Evolutionary conservation across 768 basidiomycete genomes (phyloP).

Genomic region (Termitomyces sp.): DNA sequence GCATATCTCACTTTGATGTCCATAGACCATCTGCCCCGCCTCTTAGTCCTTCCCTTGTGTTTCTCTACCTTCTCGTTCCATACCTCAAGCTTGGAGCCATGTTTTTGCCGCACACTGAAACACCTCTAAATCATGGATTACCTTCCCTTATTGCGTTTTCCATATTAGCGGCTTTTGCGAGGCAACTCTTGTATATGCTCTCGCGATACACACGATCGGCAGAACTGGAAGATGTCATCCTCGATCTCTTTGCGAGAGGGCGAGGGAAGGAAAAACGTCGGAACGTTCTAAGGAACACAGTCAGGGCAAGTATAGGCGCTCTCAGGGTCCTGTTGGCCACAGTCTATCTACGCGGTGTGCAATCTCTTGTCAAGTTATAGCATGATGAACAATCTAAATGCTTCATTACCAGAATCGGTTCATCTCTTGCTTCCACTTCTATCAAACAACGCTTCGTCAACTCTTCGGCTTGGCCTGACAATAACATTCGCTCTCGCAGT

Average conservation of each 20-base stretch:
- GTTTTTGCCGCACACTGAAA: constrained; percentile 42
- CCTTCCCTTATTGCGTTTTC: constrained; percentile 47
- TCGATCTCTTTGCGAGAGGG: constrained; percentile 55
- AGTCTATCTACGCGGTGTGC: constrained; percentile 64
- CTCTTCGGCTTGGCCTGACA: constrained; percentile 35
- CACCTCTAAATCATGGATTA: constrained; percentile 45
- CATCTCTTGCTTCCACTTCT: constrained; percentile 46
- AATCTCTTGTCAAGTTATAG: constrained; percentile 3
- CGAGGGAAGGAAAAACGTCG: constrained; percentile 45
- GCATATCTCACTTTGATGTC: constrained; percentile 40
- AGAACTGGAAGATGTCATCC: constrained; percentile 60
- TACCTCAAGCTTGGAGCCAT: constrained; percentile 70
- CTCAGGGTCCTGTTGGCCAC: constrained; percentile 49
- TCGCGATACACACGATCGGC: constrained; percentile 62
- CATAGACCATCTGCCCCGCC: constrained; percentile 41
- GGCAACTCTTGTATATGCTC: constrained; percentile 77
- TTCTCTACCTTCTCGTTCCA: constrained; percentile 65
- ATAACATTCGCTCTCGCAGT: constrained; percentile 35
- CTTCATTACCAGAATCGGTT: constrained; percentile 41
- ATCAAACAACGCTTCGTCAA: constrained; percentile 24
- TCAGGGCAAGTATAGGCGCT: constrained; percentile 37
- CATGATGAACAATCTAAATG: constrained; percentile 5
- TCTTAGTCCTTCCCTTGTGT: constrained; percentile 50
- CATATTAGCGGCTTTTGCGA: constrained; percentile 50
- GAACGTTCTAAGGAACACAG: constrained; percentile 33